Evolutionary conservation across 768 basidiomycete genomes (phyloP).

Genomic region (Mycena galericulata): DNA sequence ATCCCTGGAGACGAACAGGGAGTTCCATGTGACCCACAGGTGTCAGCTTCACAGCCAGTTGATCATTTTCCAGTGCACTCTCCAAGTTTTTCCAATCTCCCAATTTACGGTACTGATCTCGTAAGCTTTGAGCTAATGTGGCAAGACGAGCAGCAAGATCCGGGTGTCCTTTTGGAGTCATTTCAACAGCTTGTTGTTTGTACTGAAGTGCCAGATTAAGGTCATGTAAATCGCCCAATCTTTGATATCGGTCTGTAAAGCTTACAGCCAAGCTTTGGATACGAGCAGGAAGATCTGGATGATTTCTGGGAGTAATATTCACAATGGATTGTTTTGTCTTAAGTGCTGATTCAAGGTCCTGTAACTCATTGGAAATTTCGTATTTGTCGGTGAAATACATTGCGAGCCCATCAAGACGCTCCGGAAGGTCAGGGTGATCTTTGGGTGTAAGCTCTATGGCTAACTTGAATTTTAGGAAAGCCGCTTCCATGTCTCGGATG

Average conservation of each 20-base stretch:
- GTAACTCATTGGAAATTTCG: too few species aligned
- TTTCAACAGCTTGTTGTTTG: background rate
- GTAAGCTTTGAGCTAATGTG: background rate
- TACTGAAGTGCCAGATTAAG: background rate
- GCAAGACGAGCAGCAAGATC: background rate
- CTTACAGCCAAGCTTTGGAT: background rate
- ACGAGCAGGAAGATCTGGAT: background rate
- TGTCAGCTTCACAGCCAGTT: background rate
- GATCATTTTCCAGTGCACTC: background rate
- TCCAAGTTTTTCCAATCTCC: background rate
- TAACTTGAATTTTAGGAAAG: too few species aligned
- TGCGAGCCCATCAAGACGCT: too few species aligned
- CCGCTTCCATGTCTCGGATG: too few species aligned
- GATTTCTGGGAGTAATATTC: background rate
- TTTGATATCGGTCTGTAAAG: background rate
- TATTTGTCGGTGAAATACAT: too few species aligned
- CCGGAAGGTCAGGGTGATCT: too few species aligned
- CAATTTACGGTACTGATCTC: background rate
- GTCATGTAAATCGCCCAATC: background rate
- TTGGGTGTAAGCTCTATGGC: too few species aligned
- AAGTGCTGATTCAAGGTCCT: background rate
- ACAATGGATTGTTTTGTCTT: background rate
- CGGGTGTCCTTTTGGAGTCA: background rate
- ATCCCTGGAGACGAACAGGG: background rate
- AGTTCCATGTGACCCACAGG: background rate